Base-by-base conservation (phyloP, 257 asterid genomes). In the Nicotiana sylvestris region DNA sequence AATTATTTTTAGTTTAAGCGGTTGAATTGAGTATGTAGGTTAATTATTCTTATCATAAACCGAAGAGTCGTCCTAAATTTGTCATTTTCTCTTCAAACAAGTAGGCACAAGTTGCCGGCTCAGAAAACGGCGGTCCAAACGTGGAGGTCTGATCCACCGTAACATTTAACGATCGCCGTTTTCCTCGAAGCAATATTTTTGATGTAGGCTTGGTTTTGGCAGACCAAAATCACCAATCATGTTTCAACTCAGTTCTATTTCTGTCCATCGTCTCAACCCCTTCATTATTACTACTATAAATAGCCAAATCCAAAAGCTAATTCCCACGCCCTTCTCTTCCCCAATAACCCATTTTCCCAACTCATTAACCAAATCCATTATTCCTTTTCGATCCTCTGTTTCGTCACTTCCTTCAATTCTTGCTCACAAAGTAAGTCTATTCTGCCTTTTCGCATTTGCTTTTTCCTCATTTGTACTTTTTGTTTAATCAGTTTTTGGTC, bases 111-210 rank as follows among this genome's bases (percentile, higher is more conserved):
- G 6, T 60, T 60, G 37, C 21, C 66, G 51, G 61, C 2, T 64
- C 56, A 30, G 46, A 76, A 65, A 57, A 83, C 55, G 86, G 88
- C 79, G 91, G 86, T 89, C 90, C 83, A 68, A 21, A 90, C 92
- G 92, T 90, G 92, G 90, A 82, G 1, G 2, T 51, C 30, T 35
- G 5, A 85, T 87, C 87, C 21, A 55, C 83, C 83, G 88, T 86
- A 60, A 49, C 7, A 6, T 6, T 61, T 12, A n/a, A 7, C 51
- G 80, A 32, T 57, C 51, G 51, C n/a, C 70, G n/a, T 30, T 12
- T 30, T 18, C n/a, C n/a, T 7, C 10, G 25, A 13, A 65, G 6
- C 16, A 15, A 72, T 72, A 25, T 5, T 43, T 32, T 13, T 30
- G 8, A 61, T 4, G 2, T 0, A 25, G 3, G 62, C 77, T 4